phyloP scores from a whole-genome alignment of 2,329 filamentous ascomycete species.

The Geosmithia putterillii region DNA sequence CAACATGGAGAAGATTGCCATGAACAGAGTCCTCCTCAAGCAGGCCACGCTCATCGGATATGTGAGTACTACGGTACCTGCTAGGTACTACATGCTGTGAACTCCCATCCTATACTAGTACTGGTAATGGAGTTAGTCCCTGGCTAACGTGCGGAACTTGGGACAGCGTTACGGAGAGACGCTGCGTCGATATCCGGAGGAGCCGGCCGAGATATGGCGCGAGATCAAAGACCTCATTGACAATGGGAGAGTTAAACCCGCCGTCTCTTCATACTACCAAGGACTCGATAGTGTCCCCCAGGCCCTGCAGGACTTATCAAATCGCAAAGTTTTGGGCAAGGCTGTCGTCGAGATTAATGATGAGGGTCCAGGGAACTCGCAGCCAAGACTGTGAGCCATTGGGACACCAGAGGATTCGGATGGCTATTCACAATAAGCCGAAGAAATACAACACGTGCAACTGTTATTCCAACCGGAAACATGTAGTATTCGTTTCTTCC shows the following conservation, averaged over 20 bases:
- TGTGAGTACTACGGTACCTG: too few species aligned
- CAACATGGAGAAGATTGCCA: conserved; percentile 38
- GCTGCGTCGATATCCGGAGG: conserved; percentile 31
- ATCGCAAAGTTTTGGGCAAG: conserved; percentile 41
- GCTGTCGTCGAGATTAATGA: conserved; percentile 32
- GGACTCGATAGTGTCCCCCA: conserved; percentile 34
- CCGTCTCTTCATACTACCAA: conserved; percentile 35
- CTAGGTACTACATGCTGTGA: too few species aligned
- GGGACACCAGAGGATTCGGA: too few species aligned
- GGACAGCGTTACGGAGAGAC: conserved; percentile 43
- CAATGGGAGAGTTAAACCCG: conserved; percentile 32
- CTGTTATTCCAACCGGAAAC: neutral
- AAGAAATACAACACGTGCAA: neutral
- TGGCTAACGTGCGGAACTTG: too few species aligned
- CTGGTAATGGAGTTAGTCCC: neutral
- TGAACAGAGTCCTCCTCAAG: conserved; percentile 42
- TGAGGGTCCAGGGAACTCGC: conserved; percentile 6
- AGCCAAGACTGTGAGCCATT: conserved; percentile 5
- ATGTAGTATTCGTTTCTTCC: neutral
- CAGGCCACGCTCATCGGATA: conserved; percentile 41
- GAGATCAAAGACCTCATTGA: conserved; percentile 35
- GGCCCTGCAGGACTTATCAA: conserved; percentile 37
- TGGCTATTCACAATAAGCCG: too few species aligned
- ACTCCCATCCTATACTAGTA: neutral
- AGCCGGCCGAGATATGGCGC: conserved; percentile 35